These are phyloP conservation scores for Colletotrichum incanum DNA, from an alignment of 2,329 filamentous ascomycete genomes.

Conservation along the genomic window DNA sequence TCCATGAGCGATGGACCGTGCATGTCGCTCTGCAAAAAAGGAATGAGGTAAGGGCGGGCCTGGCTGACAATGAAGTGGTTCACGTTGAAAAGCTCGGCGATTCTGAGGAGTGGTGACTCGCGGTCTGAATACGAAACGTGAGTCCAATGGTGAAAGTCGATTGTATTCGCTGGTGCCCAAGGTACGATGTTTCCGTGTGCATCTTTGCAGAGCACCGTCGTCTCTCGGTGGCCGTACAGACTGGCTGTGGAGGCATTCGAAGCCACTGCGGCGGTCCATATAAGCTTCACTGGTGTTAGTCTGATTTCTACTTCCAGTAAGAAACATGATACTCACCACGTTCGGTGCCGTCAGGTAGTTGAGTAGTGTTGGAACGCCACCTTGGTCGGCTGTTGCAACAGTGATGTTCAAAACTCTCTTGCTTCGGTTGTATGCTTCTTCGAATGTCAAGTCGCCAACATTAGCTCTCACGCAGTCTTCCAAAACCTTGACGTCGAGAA, in stretches of 20 bases:
- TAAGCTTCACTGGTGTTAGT: slow-evolving; percentile 67
- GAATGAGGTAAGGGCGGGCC: slow-evolving; percentile 89
- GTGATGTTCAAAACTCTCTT: slow-evolving; percentile 94
- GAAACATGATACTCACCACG: slow-evolving; percentile 73
- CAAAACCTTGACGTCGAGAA: slow-evolving; percentile 85
- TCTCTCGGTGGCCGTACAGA: slow-evolving; percentile 76
- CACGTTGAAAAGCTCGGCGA: slow-evolving; percentile 90
- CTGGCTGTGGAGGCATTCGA: slow-evolving; percentile 79
- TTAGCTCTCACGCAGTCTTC: slow-evolving; percentile 89
- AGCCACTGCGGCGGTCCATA: slow-evolving; percentile 84
- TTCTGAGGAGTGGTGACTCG: slow-evolving; percentile 76
- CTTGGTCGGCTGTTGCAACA: slow-evolving; percentile 81
- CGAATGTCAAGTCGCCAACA: slow-evolving; percentile 91
- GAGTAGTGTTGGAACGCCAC: slow-evolving; percentile 85
- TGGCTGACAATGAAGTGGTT: slow-evolving; percentile 97
- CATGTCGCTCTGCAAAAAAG: slow-evolving; percentile 86
- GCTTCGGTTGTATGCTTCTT: slow-evolving; percentile 89
- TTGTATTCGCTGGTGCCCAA: slow-evolving; percentile 77
- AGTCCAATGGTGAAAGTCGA: slow-evolving; percentile 78
- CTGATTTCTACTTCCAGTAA: background rate
- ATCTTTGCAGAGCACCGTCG: slow-evolving; percentile 83
- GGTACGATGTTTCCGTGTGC: slow-evolving; percentile 80
- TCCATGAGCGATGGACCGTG: slow-evolving; percentile 79
- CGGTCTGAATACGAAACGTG: slow-evolving; percentile 76
- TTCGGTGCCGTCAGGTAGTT: slow-evolving; percentile 96